Evolutionary conservation across 352 stramenopile genomes (phyloP), one percentile per base, ranked within the genome.

Genomic region (Globisporangium mamillatum): DNA sequence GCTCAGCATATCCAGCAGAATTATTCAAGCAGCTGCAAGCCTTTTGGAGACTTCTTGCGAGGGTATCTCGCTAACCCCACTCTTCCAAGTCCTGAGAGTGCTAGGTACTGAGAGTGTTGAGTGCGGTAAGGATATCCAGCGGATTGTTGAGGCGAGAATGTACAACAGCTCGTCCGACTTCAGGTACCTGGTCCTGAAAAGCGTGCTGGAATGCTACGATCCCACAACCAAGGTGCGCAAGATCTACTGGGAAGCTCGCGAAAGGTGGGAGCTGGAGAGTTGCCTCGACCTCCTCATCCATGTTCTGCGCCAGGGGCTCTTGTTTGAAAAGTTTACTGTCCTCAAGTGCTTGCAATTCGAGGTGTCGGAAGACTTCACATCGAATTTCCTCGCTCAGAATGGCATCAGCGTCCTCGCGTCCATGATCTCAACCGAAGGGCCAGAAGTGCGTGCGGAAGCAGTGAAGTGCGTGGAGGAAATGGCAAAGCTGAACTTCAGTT

Each of bases 271-370:
- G 7, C 25, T 41, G 3, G 14, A 36, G 14, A 8, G 24, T 25
- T 24, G n/a, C 5, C 14, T 32, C n/a, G 27, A 60, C 27, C 12
- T 60, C 16, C 54, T 60, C 54, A 24, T 60, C 27, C 25, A 32
- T 16, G 25, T 60, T 60, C 12, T 60, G 54, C 54, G 34, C 32
- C 32, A n/a, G 6, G 25, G 25, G 7, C 27, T 41, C 2, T 20
- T 6, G 14, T 60, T 41, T 41, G 54, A 60, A 20, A 38, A 32
- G 12, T 16, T 4, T 27, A 41, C 12, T 12, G 16, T 41, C 14
- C 54, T 60, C 9, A 60, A 41, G 25, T 60, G 25, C 24, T n/a
- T 60, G 54, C 25, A 16, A 60, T 36, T 41, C 25, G 54, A 32
- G 1, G 4, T n/a, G 2, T 41, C 54, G 3, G 54, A 60, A 9